Evolutionary conservation across 139 green algal genomes (phyloP).

Genomic region (Gonium pectorale): DNA sequence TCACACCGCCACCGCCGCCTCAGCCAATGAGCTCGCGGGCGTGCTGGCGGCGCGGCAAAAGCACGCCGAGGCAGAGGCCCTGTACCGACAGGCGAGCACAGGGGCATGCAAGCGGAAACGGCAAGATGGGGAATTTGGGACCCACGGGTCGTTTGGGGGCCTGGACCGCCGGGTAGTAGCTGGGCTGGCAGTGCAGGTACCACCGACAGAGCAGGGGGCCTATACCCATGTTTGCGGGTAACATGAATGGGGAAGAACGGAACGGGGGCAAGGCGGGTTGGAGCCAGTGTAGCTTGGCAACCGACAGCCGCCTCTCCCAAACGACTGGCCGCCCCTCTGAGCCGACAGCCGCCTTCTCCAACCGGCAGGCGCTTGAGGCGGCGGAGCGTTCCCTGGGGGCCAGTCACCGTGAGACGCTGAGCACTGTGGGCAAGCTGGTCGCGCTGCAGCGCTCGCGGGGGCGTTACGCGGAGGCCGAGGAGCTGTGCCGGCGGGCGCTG

Average conservation of each 20-base stretch:
- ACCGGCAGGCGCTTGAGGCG: background rate
- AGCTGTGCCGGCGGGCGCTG: background rate
- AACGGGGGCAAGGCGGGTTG: too few relatives aligned
- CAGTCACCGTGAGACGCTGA: constrained; percentile 8
- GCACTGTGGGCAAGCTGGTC: background rate
- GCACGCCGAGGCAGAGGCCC: background rate
- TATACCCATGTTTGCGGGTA: background rate
- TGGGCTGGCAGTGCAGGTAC: background rate
- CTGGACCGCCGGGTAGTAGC: too few relatives aligned
- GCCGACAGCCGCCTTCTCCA: too few relatives aligned
- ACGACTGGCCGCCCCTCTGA: too few relatives aligned
- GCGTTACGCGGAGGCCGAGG: background rate
- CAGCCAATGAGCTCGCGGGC: background rate
- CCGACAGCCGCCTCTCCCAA: background rate
- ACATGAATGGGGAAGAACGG: background rate
- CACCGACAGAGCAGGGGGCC: background rate
- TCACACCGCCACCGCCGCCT: background rate
- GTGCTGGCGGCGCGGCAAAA: background rate
- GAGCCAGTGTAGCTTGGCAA: background rate
- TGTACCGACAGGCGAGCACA: too few relatives aligned
- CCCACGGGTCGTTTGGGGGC: too few relatives aligned
- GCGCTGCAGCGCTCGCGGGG: background rate
- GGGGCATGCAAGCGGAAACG: too few relatives aligned
- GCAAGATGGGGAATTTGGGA: too few relatives aligned
- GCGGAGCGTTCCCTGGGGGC: constrained; percentile 1